phyloP scores from a whole-genome alignment of 345 rosid species.

The Nephelium lappaceum region DNA sequence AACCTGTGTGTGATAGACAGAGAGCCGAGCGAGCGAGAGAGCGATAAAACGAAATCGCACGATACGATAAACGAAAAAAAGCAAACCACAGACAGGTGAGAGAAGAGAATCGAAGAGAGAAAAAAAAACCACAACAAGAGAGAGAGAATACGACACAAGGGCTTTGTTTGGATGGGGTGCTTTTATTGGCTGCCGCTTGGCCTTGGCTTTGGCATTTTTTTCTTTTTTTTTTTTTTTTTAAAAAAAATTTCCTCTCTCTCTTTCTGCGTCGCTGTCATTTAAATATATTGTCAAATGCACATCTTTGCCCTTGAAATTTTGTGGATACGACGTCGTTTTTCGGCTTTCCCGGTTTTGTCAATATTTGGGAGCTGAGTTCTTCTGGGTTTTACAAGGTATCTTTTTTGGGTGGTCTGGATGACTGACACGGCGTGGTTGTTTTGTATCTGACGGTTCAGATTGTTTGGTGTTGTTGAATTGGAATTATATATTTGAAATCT shows the following conservation, averaged over 20 bases:
- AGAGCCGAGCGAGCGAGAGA: slow-evolving; percentile 16
- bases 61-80: slow-evolving; percentile 1
- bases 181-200: slow-evolving; percentile 29
- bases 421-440: neutral
- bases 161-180: slow-evolving; percentile 30
- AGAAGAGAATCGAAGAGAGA: neutral
- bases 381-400: neutral
- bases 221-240: neutral
- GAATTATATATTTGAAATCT: neutral
- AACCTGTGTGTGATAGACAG: slow-evolving; percentile 14
- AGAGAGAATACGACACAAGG: neutral
- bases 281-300: slow-evolving; percentile 29
- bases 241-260: neutral
- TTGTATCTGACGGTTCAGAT: neutral
- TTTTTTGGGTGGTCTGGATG: neutral
- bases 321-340: slow-evolving; percentile 19
- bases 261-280: slow-evolving; percentile 31
- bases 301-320: slow-evolving; percentile 24
- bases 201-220: neutral
- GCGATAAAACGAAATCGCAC: slow-evolving; percentile 24
- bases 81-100: slow-evolving; percentile 23
- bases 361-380: neutral
- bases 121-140: slow-evolving; percentile 23
- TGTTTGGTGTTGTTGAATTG: neutral
- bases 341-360: slow-evolving; percentile 21